Conservation (phyloP, 108 stramenopile genomes). For the Pseudonitzschia delicatissima region DNA sequence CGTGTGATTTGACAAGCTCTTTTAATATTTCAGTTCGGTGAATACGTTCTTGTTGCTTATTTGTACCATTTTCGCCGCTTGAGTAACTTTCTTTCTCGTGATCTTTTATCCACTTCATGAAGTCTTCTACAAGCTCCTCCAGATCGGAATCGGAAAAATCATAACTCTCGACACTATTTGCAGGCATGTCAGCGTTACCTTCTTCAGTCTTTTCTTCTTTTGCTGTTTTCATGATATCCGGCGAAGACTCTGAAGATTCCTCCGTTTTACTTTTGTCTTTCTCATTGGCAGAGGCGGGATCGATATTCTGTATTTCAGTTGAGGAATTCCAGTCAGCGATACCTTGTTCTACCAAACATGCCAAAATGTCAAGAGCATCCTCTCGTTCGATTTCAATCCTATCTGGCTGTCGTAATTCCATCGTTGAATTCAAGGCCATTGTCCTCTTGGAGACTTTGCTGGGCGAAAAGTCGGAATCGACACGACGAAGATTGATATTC, state of each 20-base stretch:
- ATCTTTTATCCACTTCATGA: slow-evolving; percentile 9
- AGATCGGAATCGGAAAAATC: slow-evolving; percentile 1
- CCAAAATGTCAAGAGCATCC: slow-evolving; percentile 61
- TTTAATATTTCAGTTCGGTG: slow-evolving; percentile 20
- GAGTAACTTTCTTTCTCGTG: background rate
- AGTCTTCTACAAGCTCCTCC: slow-evolving; percentile 8
- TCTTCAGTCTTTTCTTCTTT: slow-evolving; percentile 12
- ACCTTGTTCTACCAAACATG: slow-evolving; percentile 56
- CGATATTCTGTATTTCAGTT: background rate
- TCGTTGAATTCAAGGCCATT: background rate
- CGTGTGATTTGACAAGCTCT: slow-evolving; percentile 49
- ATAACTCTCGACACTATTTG: too few relatives aligned
- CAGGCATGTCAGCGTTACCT: background rate
- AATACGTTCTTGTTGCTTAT: background rate
- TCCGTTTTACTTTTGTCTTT: too few relatives aligned
- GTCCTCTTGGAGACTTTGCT: slow-evolving; percentile 1
- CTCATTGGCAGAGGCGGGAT: background rate
- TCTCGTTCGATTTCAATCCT: slow-evolving; percentile 62
- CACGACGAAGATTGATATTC: slow-evolving; percentile 15
- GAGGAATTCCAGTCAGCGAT: slow-evolving; percentile 27
- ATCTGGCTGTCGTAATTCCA: slow-evolving; percentile 36
- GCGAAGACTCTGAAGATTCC: too few relatives aligned
- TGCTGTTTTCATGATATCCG: slow-evolving; percentile 8
- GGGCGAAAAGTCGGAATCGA: slow-evolving; percentile 23
- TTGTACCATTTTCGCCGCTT: background rate